Percentiles rank a stretch among this genome's conserved stretches.
These are phyloP conservation scores for Tulasnella calospora DNA, from an alignment of 768 basidiomycete species.

Conservation along the genomic window DNA sequence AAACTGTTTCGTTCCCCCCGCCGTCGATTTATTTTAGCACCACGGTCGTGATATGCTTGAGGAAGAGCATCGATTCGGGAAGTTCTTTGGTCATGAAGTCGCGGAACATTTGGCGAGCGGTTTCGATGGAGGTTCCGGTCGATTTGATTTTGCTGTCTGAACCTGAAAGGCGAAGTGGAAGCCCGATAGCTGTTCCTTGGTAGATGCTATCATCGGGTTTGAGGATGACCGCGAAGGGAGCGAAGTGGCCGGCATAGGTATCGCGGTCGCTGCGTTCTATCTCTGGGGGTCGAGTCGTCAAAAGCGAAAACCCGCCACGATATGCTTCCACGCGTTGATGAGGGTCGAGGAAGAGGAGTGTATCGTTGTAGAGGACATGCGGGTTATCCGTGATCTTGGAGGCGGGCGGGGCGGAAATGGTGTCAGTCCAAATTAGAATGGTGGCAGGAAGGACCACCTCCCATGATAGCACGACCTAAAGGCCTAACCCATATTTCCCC, in stretches of 20 bases:
- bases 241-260: background rate
- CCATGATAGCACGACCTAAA: constrained; percentile 22
- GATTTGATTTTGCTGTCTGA: constrained; percentile 37
- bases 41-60: constrained; percentile 32
- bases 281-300: background rate
- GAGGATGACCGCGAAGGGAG: background rate
- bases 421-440: background rate
- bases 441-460: background rate
- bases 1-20: constrained; percentile 28
- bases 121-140: constrained; percentile 44
- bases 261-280: background rate
- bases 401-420: background rate
- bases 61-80: constrained; percentile 3
- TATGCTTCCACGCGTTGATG: background rate
- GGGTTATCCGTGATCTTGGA: constrained; percentile 19
- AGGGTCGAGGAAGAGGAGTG: constrained; percentile 18
- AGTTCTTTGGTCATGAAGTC: constrained; percentile 16
- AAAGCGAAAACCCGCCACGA: background rate
- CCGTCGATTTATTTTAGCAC: constrained; percentile 41
- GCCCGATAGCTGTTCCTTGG: constrained; percentile 44
- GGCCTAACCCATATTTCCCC: constrained; percentile 9
- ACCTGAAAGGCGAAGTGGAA: constrained; percentile 42
- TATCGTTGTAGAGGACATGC: background rate
- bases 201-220: constrained; percentile 27
- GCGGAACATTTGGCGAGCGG: constrained; percentile 42